Evolutionary conservation across 176 grass and related monocot species (phyloP), one percentile per base, ranked within the genome.

Genomic region (Oryza nivara): DNA sequence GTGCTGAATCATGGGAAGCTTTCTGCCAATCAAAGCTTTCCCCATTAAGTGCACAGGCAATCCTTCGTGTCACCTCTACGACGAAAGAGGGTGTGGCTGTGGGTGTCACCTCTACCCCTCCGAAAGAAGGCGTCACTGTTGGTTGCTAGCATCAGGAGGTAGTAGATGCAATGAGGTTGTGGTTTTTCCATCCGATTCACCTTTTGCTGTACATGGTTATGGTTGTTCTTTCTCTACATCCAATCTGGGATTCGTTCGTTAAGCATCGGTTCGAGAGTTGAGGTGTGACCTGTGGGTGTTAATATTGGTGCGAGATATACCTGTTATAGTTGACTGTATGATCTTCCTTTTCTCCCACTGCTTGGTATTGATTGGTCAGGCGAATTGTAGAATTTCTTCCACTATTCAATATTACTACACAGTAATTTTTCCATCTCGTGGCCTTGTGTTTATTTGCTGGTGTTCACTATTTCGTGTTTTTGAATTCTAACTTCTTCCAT

Each of bases 11-110:
- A 64, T 99, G 96, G 96, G 96, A 94, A 32, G 82, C 88, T 11
- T 92, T 96, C 85, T 99, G 96, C 78, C 89, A 89, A 67, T 87
- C 91, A 64, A 93, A 94, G 71, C 93, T 99, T 68, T 87, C 93
- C 3, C 77, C 44, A 0, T 86, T 99, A n/a, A 94, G 86, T 10
- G 91, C 93, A 61, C 91, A 94, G 47, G 89, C 96, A 83, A 92
- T 99, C 72, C 88, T 99, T 83, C 96, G 91, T 80, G 93, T 87
- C 43, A 96, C 94, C 4, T 79, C 85, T 43, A 74, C 87, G 44
- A 60, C 87, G 44, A 89, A 78, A 97, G 91, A 94, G 79, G 86
- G 58, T 80, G 65, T 44, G 3, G 54, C 86, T 72, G 79, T 76
- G 6, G 82, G 82, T 84, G 88, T 88, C 66, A 85, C 93, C 3